These are phyloP conservation scores for Luzula sylvatica DNA, from an alignment of 176 grass and related monocot genomes.

Conservation along the genomic window DNA sequence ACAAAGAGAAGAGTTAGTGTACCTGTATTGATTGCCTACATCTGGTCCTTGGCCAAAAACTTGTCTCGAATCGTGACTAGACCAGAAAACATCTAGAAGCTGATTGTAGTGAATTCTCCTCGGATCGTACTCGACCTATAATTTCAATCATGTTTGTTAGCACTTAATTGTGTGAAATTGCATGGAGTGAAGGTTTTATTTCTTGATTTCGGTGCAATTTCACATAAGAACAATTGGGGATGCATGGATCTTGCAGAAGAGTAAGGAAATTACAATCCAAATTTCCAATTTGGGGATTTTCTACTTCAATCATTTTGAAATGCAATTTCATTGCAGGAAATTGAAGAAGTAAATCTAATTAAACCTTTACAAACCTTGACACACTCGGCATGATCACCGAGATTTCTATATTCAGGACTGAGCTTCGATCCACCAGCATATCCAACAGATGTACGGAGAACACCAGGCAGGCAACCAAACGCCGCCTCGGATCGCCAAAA, in stretches of 20 bases:
- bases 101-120: conserved; percentile 66
- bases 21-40: conserved; percentile 96
- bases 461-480: conserved; percentile 67
- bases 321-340: not conserved
- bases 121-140: conserved; percentile 78
- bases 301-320: not conserved
- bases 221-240: not conserved
- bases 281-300: not conserved
- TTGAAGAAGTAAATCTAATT: not conserved
- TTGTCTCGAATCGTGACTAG: conserved; percentile 76
- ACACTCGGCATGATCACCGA: conserved; percentile 87
- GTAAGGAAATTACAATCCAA: not conserved
- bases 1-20: not conserved
- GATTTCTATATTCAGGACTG: conserved; percentile 68
- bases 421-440: conserved; percentile 69
- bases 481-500: conserved; percentile 80
- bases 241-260: not conserved
- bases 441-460: conserved; percentile 76
- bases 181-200: not conserved
- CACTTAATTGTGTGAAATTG: not conserved
- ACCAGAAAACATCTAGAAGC: conserved; percentile 83
- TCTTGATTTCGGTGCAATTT: not conserved
- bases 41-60: conserved; percentile 96
- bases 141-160: not conserved
- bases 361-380: conserved; percentile 52